Conservation (phyloP, 2,329 filamentous ascomycete genomes). For the Juglanconis oblonga region DNA sequence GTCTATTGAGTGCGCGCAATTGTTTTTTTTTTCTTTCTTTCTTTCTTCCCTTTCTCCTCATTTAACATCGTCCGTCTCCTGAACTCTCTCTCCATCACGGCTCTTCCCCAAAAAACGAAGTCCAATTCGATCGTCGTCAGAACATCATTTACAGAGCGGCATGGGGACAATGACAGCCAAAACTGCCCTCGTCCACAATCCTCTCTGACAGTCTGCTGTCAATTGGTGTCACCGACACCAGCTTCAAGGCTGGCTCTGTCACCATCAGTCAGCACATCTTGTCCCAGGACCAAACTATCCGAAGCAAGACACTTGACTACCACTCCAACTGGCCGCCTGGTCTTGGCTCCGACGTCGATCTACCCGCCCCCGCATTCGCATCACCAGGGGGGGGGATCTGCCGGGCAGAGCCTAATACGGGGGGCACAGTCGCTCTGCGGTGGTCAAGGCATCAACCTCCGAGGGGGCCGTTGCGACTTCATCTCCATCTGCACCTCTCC, state of each 20-base stretch:
- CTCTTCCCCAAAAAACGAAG: background rate
- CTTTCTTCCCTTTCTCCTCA: background rate
- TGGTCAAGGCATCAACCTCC: no score
- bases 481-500: background rate
- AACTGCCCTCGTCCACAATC: background rate
- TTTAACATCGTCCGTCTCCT: background rate
- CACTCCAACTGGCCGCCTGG: background rate
- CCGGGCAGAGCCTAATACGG: no score
- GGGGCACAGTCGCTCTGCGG: no score
- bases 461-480: background rate
- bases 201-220: constrained; percentile 3
- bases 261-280: no score
- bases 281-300: background rate
- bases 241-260: no score
- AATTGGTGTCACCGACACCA: constrained; percentile 1
- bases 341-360: constrained; percentile 1
- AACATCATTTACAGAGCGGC: background rate
- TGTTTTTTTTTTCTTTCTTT: background rate
- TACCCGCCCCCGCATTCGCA: background rate
- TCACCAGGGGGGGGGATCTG: no score
- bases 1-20: no score
- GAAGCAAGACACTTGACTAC: background rate
- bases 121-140: no score
- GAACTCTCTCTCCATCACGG: background rate
- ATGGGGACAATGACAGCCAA: constrained; percentile 4